Conservation (phyloP, 2,329 filamentous ascomycete species). For the Cladosporium sp. region DNA sequence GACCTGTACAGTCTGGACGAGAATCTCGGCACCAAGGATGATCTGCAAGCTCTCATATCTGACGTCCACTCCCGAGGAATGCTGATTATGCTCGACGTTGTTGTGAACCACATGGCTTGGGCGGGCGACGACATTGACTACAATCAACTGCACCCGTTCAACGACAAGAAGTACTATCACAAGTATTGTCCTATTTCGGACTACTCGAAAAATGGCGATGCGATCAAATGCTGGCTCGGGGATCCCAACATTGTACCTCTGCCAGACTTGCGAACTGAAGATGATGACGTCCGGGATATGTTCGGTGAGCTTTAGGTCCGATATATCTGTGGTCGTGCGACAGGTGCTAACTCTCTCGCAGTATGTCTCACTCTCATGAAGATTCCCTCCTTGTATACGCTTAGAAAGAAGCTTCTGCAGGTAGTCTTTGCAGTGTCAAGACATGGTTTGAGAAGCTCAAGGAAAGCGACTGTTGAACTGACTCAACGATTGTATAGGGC, state of each 20-base stretch:
- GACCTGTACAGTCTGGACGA: conserved; percentile 44
- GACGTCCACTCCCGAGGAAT: conserved; percentile 45
- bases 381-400: no score
- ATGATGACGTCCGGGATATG: conserved; percentile 35
- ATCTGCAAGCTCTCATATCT: conserved; percentile 41
- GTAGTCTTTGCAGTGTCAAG: no score
- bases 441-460: no score
- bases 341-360: no score
- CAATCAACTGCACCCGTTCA: conserved; percentile 49
- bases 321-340: no score
- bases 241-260: conserved; percentile 44
- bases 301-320: no score
- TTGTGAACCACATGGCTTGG: conserved; percentile 54
- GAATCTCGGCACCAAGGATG: conserved; percentile 43
- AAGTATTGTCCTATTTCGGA: conserved; percentile 55
- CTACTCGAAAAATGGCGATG: conserved; percentile 35
- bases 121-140: conserved; percentile 49
- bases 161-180: conserved; percentile 57
- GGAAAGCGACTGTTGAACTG: no score
- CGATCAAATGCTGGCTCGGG: conserved; percentile 49
- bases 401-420: no score
- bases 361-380: no score
- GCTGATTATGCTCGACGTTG: conserved; percentile 57
- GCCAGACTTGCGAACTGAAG: conserved; percentile 46
- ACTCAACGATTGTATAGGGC: no score